Evolutionary conservation across 2,329 filamentous ascomycete species (phyloP).

Genomic region (Colletotrichum cereale): DNA sequence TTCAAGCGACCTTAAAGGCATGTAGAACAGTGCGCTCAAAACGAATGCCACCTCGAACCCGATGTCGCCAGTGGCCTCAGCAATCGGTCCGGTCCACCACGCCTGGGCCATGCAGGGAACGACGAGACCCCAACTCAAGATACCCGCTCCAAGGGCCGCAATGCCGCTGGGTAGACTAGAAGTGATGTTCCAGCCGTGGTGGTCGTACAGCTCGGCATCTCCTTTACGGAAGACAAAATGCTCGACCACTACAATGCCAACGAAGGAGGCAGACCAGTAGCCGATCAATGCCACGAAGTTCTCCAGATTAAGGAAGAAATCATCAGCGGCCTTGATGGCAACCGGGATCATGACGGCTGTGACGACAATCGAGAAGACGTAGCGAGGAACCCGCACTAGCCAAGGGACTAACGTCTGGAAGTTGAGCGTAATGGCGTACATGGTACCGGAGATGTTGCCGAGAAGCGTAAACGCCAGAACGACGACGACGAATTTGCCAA

Average conservation of each 20-base stretch:
- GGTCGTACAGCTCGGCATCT: conserved; percentile 59
- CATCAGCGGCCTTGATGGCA: conserved; percentile 65
- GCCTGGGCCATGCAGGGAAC: conserved; percentile 71
- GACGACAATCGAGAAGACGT: conserved; percentile 68
- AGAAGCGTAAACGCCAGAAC: conserved; percentile 68
- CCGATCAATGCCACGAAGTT: conserved; percentile 70
- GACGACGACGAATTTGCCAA: conserved; percentile 73
- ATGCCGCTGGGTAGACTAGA: conserved; percentile 59
- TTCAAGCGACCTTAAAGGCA: conserved; percentile 62
- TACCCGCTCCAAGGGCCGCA: conserved; percentile 60
- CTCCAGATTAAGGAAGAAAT: conserved; percentile 69
- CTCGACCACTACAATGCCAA: conserved; percentile 62
- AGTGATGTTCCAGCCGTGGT: conserved; percentile 61
- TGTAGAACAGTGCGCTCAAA: conserved; percentile 60
- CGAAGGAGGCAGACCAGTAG: conserved; percentile 70
- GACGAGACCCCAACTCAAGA: conserved; percentile 63
- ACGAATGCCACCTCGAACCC: conserved; percentile 74
- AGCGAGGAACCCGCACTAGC: conserved; percentile 67
- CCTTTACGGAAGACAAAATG: conserved; percentile 62
- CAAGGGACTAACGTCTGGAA: conserved; percentile 72
- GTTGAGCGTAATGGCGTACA: conserved; percentile 74
- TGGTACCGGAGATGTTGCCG: conserved; percentile 70
- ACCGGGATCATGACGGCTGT: conserved; percentile 71
- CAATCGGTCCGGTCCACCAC: conserved; percentile 73
- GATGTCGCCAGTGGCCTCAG: conserved; percentile 71